phyloP scores from a whole-genome alignment of 2,329 filamentous ascomycete genomes.

The Fonsecaea multimorphosa region DNA sequence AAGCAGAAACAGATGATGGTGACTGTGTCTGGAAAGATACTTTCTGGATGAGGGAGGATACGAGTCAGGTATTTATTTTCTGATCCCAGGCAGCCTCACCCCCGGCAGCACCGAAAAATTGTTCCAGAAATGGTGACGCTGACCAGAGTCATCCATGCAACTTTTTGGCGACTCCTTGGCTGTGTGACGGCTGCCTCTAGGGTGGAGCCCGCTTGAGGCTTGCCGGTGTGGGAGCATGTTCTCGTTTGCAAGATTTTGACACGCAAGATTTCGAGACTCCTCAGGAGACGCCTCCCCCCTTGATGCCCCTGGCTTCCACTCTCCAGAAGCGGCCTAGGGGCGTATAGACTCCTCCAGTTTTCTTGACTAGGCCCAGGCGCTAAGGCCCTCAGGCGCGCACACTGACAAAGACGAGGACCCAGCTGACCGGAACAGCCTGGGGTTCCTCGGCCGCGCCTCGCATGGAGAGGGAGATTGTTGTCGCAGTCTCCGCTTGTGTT shows the following conservation, averaged over 20 bases:
- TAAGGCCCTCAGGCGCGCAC: conserved; percentile 25
- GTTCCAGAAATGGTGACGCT: conserved; percentile 37
- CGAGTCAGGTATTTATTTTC: conserved; percentile 35
- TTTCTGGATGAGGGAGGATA: conserved; percentile 18
- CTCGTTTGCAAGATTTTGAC: conserved; percentile 19
- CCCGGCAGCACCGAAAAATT: conserved; percentile 33
- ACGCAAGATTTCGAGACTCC: conserved; percentile 17
- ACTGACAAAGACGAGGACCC: conserved; percentile 29
- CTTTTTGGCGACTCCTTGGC: conserved; percentile 22
- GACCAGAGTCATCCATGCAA: conserved; percentile 32
- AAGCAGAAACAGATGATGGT: not conserved
- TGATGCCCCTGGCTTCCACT: conserved; percentile 30
- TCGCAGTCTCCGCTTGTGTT: conserved; percentile 7
- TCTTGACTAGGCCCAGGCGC: conserved; percentile 24
- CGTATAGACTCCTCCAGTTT: conserved; percentile 7
- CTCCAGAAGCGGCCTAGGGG: conserved; percentile 24
- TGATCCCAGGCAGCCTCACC: conserved; percentile 20
- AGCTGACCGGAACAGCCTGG: conserved; percentile 37
- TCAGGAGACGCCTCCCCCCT: conserved; percentile 21
- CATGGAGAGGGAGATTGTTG: conserved; percentile 24
- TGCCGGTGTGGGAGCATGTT: conserved; percentile 22
- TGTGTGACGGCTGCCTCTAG: conserved; percentile 16
- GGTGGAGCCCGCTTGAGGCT: conserved; percentile 30
- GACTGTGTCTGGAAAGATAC: conserved; percentile 12
- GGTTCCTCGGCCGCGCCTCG: conserved; percentile 21